These are phyloP conservation scores for Kazachstania kunashirensis DNA, from an alignment of 805 yeast genomes.

Conservation along the genomic window DNA sequence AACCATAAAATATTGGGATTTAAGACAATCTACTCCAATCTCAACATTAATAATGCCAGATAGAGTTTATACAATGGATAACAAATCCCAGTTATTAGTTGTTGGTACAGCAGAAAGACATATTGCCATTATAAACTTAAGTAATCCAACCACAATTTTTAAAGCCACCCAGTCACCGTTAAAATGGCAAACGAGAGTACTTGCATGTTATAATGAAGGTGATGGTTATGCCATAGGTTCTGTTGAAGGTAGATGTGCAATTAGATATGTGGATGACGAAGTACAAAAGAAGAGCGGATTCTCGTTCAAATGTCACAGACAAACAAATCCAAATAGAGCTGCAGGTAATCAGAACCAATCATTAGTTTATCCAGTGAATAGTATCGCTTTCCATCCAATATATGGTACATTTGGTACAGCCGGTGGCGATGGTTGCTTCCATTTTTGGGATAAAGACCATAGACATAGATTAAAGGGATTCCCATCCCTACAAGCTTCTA, in stretches of 20 bases:
- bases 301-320: slow-evolving; percentile 92
- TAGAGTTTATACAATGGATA: slow-evolving; percentile 82
- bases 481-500: slow-evolving; percentile 57
- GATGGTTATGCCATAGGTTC: slow-evolving; percentile 90
- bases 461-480: slow-evolving; percentile 76
- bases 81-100: slow-evolving; percentile 69
- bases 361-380: slow-evolving; percentile 67
- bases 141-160: slow-evolving; percentile 74
- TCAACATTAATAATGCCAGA: slow-evolving; percentile 80
- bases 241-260: slow-evolving; percentile 91
- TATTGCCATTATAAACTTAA: slow-evolving; percentile 64
- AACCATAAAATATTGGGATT: slow-evolving; percentile 90
- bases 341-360: slow-evolving; percentile 46
- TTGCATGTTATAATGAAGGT: slow-evolving; percentile 83
- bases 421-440: slow-evolving; percentile 88
- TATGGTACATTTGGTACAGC: slow-evolving; percentile 90
- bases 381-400: slow-evolving; percentile 77
- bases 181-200: slow-evolving; percentile 78
- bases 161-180: slow-evolving; percentile 66
- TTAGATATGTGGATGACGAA: slow-evolving; percentile 79
- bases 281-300: slow-evolving; percentile 68
- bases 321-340: slow-evolving; percentile 36
- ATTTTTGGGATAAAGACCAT: slow-evolving; percentile 94
- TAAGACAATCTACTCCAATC: slow-evolving; percentile 74
- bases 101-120: slow-evolving; percentile 93